These are phyloP conservation scores for Avena insularis DNA, from an alignment of 176 grass and related monocot species.

Conservation along the genomic window DNA sequence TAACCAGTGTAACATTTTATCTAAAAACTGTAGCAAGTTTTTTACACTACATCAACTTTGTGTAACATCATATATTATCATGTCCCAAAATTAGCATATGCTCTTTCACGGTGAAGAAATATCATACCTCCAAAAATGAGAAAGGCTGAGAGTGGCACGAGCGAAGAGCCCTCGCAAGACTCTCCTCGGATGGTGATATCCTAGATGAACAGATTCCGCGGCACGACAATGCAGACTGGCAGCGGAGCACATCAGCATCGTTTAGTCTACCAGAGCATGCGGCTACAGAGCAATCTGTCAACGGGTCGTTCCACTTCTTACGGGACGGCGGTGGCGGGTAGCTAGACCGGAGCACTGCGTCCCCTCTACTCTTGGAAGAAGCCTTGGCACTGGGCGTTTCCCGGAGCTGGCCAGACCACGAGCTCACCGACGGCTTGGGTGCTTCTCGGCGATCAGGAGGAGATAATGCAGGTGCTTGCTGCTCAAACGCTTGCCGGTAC, in stretches of 20 bases:
- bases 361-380: constrained; percentile 42
- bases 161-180: constrained; percentile 76
- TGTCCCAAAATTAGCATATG: not conserved
- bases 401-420: constrained; percentile 15
- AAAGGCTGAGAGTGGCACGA: constrained; percentile 88
- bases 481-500: constrained; percentile 91
- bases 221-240: constrained; percentile 67
- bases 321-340: constrained; percentile 3
- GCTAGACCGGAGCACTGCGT: constrained; percentile 39
- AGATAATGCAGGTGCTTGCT: constrained; percentile 60
- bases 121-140: constrained; percentile 77
- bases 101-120: not conserved
- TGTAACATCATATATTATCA: constrained; percentile 14
- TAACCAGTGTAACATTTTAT: not conserved
- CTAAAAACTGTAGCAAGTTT: not conserved
- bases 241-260: constrained; percentile 50
- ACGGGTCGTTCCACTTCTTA: constrained; percentile 44
- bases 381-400: constrained; percentile 35
- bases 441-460: constrained; percentile 40
- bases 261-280: constrained; percentile 39
- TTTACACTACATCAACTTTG: not conserved
- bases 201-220: constrained; percentile 68
- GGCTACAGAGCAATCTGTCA: constrained; percentile 50
- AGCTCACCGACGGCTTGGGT: constrained; percentile 33
- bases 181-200: constrained; percentile 80